Percentiles rank a stretch among this genome's conserved stretches.
phyloP scores from a whole-genome alignment of 2,329 filamentous ascomycete species.

The Sclerotinia trifoliorum region DNA sequence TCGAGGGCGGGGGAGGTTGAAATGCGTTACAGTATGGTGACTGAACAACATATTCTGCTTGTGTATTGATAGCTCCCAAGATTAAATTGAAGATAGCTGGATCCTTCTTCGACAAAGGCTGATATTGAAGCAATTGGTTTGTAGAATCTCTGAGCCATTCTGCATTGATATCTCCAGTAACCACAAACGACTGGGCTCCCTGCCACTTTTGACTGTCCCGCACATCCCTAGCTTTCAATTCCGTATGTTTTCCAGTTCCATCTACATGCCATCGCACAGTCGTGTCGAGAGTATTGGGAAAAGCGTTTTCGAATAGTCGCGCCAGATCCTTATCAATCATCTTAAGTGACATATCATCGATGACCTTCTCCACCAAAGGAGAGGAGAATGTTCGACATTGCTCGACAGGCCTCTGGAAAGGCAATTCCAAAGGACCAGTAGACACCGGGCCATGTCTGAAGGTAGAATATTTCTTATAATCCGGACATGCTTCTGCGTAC shows the following conservation, averaged over 20 bases:
- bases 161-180: constrained; percentile 88
- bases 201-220: constrained; percentile 67
- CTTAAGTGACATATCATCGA: constrained; percentile 73
- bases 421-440: constrained; percentile 73
- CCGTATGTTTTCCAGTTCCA: constrained; percentile 44
- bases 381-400: constrained; percentile 90
- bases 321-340: constrained; percentile 87
- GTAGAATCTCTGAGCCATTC: constrained; percentile 92
- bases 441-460: constrained; percentile 69
- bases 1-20: constrained; percentile 84
- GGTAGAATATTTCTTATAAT: constrained; percentile 40
- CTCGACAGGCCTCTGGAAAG: constrained; percentile 78
- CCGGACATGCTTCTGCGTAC: constrained; percentile 38
- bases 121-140: constrained; percentile 91
- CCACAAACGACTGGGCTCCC: constrained; percentile 87
- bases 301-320: constrained; percentile 91
- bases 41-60: constrained; percentile 90
- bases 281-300: constrained; percentile 75
- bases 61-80: constrained; percentile 91
- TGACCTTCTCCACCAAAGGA: constrained; percentile 81
- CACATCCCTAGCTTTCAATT: constrained; percentile 43
- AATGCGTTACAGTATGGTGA: constrained; percentile 98
- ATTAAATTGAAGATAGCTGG: constrained; percentile 75
- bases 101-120: constrained; percentile 79
- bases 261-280: constrained; percentile 70